Conservation (phyloP, 176 grass and related monocot genomes). For the Triticum turgidum region DNA sequence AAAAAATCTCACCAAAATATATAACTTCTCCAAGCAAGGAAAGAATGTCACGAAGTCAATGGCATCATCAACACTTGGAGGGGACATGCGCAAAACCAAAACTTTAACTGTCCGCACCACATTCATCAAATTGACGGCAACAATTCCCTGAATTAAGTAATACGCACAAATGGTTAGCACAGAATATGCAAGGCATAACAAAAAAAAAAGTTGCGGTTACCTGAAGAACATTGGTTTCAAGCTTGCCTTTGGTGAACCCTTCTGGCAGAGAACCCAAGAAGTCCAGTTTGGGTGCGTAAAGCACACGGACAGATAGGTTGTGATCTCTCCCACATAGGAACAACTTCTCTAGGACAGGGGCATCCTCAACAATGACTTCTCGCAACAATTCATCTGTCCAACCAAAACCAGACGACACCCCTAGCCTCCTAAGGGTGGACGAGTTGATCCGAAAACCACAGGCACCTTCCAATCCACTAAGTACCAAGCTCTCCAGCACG, state of each 20-base stretch:
- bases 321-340: background rate
- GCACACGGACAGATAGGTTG: background rate
- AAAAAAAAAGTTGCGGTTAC: background rate
- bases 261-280: constrained; percentile 5
- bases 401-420: background rate
- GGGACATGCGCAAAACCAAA: constrained; percentile 1
- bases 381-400: background rate
- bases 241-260: background rate
- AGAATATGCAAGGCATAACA: background rate
- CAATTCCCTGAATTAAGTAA: background rate
- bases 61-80: background rate
- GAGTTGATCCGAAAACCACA: background rate
- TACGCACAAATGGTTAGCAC: background rate
- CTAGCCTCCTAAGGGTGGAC: background rate
- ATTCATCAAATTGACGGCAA: background rate
- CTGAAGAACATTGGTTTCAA: background rate
- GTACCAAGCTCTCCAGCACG: background rate
- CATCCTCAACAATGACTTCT: background rate
- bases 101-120: background rate
- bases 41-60: background rate
- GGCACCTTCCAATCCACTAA: background rate
- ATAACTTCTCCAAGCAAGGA: background rate
- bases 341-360: background rate
- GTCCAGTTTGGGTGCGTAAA: background rate
- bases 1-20: background rate